Conservation (phyloP, 1,284 basidiomycete genomes). For the Fomitopsis pinicola region DNA sequence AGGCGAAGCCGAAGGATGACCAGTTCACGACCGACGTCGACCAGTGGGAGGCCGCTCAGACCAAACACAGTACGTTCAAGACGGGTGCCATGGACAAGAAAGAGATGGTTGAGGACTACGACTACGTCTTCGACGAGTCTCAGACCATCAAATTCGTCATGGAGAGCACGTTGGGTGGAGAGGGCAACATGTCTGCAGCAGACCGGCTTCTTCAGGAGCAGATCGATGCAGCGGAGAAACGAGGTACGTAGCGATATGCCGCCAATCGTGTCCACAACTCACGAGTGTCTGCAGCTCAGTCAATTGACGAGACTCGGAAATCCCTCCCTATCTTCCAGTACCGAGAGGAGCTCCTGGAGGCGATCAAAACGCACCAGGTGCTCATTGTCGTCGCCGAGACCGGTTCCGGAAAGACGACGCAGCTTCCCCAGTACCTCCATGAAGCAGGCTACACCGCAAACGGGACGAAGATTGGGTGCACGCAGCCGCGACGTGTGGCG, state of each 20-base stretch:
- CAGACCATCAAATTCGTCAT: constrained; percentile 96
- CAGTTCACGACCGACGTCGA: constrained; percentile 96
- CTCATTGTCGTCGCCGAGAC: constrained; percentile 92
- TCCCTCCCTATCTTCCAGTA: constrained; percentile 87
- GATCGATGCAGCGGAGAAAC: constrained; percentile 88
- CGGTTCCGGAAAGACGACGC: constrained; percentile 97
- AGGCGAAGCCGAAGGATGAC: constrained; percentile 83
- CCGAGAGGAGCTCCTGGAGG: constrained; percentile 83
- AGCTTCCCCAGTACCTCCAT: constrained; percentile 96
- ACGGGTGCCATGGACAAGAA: constrained; percentile 87
- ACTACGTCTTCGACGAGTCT: constrained; percentile 97
- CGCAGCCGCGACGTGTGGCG: constrained; percentile 96
- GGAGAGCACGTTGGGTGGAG: constrained; percentile 74
- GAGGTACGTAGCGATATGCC: constrained; percentile 51
- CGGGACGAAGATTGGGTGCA: constrained; percentile 93
- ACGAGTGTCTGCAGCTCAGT: constrained; percentile 52
- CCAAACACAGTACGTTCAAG: constrained; percentile 83
- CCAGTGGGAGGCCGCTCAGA: constrained; percentile 93
- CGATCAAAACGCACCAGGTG: constrained; percentile 88
- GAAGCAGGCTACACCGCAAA: constrained; percentile 93
- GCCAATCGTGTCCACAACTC: constrained; percentile 3
- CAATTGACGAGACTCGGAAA: constrained; percentile 89
- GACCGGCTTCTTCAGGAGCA: constrained; percentile 84
- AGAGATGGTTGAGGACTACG: constrained; percentile 81
- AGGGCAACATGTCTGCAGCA: constrained; percentile 73